These are phyloP conservation scores for Petunia axillaris DNA, from an alignment of 257 asterid species.

Conservation along the genomic window DNA sequence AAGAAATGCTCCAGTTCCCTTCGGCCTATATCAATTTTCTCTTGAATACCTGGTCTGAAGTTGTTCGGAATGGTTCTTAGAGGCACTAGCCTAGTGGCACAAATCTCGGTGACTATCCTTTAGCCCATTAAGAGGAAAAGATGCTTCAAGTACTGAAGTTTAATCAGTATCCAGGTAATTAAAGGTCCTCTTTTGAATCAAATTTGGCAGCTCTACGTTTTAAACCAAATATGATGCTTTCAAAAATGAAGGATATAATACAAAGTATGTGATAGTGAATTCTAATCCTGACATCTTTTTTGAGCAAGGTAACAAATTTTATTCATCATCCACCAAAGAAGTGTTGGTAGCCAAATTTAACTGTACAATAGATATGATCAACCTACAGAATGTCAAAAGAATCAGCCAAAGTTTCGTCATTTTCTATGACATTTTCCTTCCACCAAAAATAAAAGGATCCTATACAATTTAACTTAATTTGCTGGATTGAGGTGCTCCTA, in stretches of 20 bases:
- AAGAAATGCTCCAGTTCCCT: not conserved
- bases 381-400: too few relatives aligned
- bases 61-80: not conserved
- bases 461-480: too few relatives aligned
- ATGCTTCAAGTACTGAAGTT: not conserved
- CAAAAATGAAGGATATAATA: not conserved
- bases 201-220: not conserved
- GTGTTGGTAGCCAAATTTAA: too few relatives aligned
- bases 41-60: not conserved
- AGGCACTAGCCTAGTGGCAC: not conserved
- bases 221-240: not conserved
- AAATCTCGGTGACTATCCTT: not conserved
- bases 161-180: not conserved
- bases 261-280: not conserved
- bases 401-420: too few relatives aligned
- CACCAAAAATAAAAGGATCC: too few relatives aligned
- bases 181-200: constrained; percentile 14
- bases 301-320: too few relatives aligned
- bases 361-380: too few relatives aligned
- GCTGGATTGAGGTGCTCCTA: too few relatives aligned
- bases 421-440: too few relatives aligned
- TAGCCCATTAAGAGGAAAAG: not conserved
- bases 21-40: not conserved
- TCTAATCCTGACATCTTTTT: not conserved
- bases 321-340: too few relatives aligned